Base-by-base conservation (phyloP, 2,329 filamentous ascomycete species). In the Rhexocercosporidium sp. region DNA sequence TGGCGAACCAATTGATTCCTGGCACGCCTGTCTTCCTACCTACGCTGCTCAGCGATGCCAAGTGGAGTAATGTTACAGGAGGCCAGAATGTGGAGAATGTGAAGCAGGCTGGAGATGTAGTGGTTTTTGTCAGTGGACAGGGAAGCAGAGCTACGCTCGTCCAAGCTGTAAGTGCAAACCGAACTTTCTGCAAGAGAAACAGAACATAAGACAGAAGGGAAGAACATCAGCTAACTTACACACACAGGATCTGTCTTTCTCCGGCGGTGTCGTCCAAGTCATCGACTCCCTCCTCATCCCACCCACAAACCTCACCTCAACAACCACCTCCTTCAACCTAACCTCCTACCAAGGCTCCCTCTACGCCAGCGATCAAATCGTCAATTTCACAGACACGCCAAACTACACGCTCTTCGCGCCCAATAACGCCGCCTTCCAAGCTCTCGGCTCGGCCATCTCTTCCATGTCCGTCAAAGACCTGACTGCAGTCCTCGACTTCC, bases 351-450 rank as follows among this genome's bases (percentile, higher is more conserved):
- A 75, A 66, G 79, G 79, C 25, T 77, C 79, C 9, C 68, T 81
- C 2, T 77, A 74, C 59, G 71, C 74, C 3, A 66, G 74, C 1
- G 66, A 74, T 71, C 57, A 76, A 75, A 56, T 81, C 16, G 47
- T 72, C 12, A 66, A 77, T 3, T 76, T 87, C 37, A 73, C 74
- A 41, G 72, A 71, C 29, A 77, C 81, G 3, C 71, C 73, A 16
- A 86, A 89, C 73, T 79, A 89, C 66, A 90, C 88, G 7, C 81
- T 80, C 66, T 76, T 80, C 54, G 77, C 75, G 1, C 79, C 79
- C 3, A 66, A 69, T 34, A 77, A 80, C 62, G 70, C 71, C 2
- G 79, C 76, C 1, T 79, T 81, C 63, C 73, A 79, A 66, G 70
- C 71, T 2, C 76, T 81, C 12, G 78, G 78, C 11, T 74, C 74